A percentile compares a stretch with the other conserved stretches of the same genome.
phyloP scores from a whole-genome alignment of 2,329 filamentous ascomycete genomes.

The Ilyonectria sp. region DNA sequence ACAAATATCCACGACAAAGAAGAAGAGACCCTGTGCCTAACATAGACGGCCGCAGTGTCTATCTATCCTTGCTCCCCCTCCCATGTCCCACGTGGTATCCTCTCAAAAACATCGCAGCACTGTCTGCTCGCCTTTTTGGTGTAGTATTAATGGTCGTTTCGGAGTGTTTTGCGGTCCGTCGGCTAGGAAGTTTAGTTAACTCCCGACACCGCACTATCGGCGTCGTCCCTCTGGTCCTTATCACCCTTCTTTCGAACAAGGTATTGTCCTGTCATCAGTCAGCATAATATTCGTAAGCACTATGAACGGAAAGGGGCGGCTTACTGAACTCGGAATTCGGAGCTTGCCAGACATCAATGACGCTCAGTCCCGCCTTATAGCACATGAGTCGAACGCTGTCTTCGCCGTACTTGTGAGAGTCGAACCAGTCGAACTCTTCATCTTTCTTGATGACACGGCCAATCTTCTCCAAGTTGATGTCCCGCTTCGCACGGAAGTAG shows the following conservation, averaged over 20 bases:
- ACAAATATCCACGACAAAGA: conserved; percentile 50
- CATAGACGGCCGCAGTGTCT: conserved; percentile 47
- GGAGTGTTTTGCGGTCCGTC: conserved; percentile 27
- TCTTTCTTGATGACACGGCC: conserved; percentile 48
- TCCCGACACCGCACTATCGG: conserved; percentile 57
- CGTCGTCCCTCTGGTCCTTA: conserved; percentile 52
- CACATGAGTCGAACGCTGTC: conserved; percentile 57
- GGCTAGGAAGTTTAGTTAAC: conserved; percentile 36
- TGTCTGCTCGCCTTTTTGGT: conserved; percentile 47
- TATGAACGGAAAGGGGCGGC: conserved; percentile 33
- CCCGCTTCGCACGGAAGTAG: conserved; percentile 55
- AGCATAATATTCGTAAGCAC: conserved; percentile 35
- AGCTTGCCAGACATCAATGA: conserved; percentile 55
- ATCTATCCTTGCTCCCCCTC: conserved; percentile 30
- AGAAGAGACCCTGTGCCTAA: conserved; percentile 56
- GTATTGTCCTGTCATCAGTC: conserved; percentile 54
- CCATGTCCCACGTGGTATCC: conserved; percentile 30
- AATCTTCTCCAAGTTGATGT: conserved; percentile 48
- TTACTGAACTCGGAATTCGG: conserved; percentile 57
- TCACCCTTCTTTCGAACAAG: conserved; percentile 52
- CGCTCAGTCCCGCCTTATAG: conserved; percentile 54
- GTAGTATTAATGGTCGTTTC: conserved; percentile 37
- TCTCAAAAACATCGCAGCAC: conserved; percentile 42
- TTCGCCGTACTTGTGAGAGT: conserved; percentile 60
- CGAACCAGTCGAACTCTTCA: conserved; percentile 60